Evolutionary conservation across 768 basidiomycete species (phyloP), one percentile per base, ranked within the genome.

Genomic region (Calocera viscosa): DNA sequence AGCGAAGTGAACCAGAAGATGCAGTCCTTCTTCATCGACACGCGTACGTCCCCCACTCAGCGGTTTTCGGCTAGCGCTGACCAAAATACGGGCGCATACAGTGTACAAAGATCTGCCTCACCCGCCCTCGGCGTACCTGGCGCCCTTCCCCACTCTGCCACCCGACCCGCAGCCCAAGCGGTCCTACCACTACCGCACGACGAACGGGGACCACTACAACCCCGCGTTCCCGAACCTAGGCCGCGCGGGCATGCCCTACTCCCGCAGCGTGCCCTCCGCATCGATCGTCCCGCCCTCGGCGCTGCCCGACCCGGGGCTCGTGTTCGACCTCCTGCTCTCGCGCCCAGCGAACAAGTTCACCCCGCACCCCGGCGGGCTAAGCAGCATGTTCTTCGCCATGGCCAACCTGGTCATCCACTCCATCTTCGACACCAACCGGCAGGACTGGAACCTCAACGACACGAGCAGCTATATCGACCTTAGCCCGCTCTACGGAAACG

Each of bases 341-440:
- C 71, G 73, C 2, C 71, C 73, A 43, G 72, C 75, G 49, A 72
- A 70, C 40, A 64, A 70, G 66, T 74, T 73, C 65, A 39, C 35
- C 24, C 38, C 69, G 11, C 77, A 77, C 65, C 75, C 79, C 12
- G 73, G 72, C 8, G 75, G 75, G 1, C 76, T 77, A 70, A 74
- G 73, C 28, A 71, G 71, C 34, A 67, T 76, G 60, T 71, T 72
- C 66, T 75, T 73, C 73, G 79, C 86, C 7, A 91, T 89, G 69
- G 91, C 90, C 8, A 85, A 90, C 1, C 81, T 91, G 14, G 89
- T 92, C 41, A 90, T 91, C 64, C 90, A 91, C 64, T 53, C 30
- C 17, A 41, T 70, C 69, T 86, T 85, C 78, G 75, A 80, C 38
- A 83, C 84, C 0, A 76, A 81, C 69, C 73, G 71, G 12, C 67